Evolutionary conservation across 208 protist species (phyloP).

Genomic region (Acanthamoeba culbertsoni): DNA sequence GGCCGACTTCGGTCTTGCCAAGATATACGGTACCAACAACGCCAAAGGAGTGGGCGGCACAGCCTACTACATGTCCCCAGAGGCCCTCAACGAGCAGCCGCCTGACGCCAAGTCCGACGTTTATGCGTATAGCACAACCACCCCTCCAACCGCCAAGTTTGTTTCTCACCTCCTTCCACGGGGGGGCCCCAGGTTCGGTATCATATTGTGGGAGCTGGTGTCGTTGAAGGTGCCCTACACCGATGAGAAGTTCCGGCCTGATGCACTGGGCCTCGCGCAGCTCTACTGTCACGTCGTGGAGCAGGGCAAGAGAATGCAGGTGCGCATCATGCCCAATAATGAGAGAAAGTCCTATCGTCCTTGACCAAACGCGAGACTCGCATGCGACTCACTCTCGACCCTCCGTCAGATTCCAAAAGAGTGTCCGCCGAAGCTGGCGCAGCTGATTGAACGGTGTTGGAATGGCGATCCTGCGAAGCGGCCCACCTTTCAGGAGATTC

Average conservation of each 20-base stretch:
- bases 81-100: not conserved
- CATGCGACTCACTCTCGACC: not conserved
- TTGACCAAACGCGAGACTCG: not conserved
- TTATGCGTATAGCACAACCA: not conserved
- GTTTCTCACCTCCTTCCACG: not conserved
- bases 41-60: not conserved
- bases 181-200: slow-evolving; percentile 44
- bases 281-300: not conserved
- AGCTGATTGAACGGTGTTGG: slow-evolving; percentile 16
- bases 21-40: not conserved
- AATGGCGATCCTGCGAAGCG: not conserved
- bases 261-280: not conserved
- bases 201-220: slow-evolving; percentile 53
- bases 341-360: not conserved
- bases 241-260: not conserved
- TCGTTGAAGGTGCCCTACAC: slow-evolving; percentile 1
- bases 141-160: not conserved
- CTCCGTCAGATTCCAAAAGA: not conserved
- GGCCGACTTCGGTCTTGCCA: slow-evolving; percentile 10
- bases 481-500: slow-evolving; percentile 29
- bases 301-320: not conserved
- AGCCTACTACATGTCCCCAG: slow-evolving; percentile 4
- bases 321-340: not conserved
- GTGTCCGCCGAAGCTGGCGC: not conserved
- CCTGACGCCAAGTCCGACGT: not conserved